These are phyloP conservation scores for Penicillium longicatenatum DNA, from an alignment of 495 filamentous ascomycete species.

Conservation along the genomic window DNA sequence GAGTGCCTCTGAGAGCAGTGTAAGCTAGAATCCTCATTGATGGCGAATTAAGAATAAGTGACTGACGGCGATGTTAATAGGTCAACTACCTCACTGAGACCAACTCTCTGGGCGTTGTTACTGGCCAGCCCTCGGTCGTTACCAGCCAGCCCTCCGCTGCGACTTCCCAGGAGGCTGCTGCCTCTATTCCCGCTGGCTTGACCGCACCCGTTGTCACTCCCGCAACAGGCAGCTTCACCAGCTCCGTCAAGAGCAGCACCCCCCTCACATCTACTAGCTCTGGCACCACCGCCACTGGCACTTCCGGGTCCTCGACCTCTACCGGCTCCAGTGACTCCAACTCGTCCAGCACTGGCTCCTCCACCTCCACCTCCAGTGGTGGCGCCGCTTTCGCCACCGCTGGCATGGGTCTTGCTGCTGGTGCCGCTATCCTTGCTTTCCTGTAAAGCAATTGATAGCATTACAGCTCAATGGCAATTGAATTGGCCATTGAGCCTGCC, in stretches of 20 bases:
- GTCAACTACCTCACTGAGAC: slow-evolving; percentile 51
- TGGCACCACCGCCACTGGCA: slow-evolving; percentile 14
- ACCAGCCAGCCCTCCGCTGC: slow-evolving; percentile 42
- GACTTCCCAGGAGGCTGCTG: slow-evolving; percentile 45
- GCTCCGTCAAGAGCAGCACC: slow-evolving; percentile 13
- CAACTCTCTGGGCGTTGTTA: slow-evolving; percentile 59
- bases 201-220: slow-evolving; percentile 26
- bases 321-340: slow-evolving; percentile 17
- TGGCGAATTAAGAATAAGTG: not conserved
- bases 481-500: not conserved
- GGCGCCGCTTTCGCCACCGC: slow-evolving; percentile 40
- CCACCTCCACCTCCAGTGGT: slow-evolving; percentile 32
- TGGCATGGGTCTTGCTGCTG: slow-evolving; percentile 46
- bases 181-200: slow-evolving; percentile 53
- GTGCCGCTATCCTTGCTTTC: slow-evolving; percentile 49
- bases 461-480: not conserved
- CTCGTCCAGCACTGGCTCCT: slow-evolving; percentile 26
- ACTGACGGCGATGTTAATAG: not conserved
- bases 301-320: slow-evolving; percentile 24
- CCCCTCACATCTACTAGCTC: slow-evolving; percentile 16
- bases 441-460: slow-evolving; percentile 34
- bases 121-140: slow-evolving; percentile 45
- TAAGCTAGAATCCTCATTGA: slow-evolving; percentile 16
- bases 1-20: slow-evolving; percentile 2
- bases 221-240: slow-evolving; percentile 20